These are phyloP conservation scores for Ophiostoma perfectum DNA, from an alignment of 2,329 filamentous ascomycete genomes.

Conservation along the genomic window DNA sequence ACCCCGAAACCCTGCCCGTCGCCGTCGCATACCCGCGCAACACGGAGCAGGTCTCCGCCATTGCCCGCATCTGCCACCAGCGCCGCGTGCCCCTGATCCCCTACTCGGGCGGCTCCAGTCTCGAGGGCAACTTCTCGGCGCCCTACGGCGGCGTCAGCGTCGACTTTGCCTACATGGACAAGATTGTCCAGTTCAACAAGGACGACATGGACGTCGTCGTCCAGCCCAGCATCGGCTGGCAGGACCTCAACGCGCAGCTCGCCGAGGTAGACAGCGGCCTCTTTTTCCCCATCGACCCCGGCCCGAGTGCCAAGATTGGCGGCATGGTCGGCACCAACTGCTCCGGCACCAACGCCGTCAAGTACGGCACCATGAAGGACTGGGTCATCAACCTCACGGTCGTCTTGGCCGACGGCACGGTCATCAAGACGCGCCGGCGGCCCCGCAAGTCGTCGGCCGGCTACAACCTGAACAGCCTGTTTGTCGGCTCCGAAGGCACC, in stretches of 20 bases:
- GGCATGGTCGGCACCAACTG: constrained; percentile 79
- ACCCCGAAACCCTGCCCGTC: constrained; percentile 55
- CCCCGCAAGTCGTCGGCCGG: constrained; percentile 76
- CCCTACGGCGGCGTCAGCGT: constrained; percentile 83
- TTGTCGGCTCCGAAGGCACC: constrained; percentile 77
- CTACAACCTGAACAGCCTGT: constrained; percentile 75
- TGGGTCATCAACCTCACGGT: constrained; percentile 81
- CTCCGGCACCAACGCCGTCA: constrained; percentile 72
- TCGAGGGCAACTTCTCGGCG: constrained; percentile 87
- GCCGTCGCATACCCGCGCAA: constrained; percentile 59
- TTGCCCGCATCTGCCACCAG: constrained; percentile 66
- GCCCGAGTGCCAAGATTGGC: constrained; percentile 66
- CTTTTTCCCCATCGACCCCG: constrained; percentile 87
- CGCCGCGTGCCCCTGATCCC: constrained; percentile 79
- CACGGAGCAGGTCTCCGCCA: constrained; percentile 54
- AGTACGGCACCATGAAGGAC: constrained; percentile 82
- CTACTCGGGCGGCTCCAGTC: constrained; percentile 77
- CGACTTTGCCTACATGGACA: constrained; percentile 84
- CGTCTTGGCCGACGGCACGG: constrained; percentile 68
- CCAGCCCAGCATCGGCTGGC: constrained; percentile 88
- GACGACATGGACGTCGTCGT: constrained; percentile 91
- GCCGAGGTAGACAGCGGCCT: constrained; percentile 66
- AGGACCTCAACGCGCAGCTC: constrained; percentile 70
- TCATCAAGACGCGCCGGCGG: constrained; percentile 73
- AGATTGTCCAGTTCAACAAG: constrained; percentile 71